These are phyloP conservation scores for Uronychia binucleata DNA, from an alignment of 73 alveolate genomes.

Conservation along the genomic window DNA sequence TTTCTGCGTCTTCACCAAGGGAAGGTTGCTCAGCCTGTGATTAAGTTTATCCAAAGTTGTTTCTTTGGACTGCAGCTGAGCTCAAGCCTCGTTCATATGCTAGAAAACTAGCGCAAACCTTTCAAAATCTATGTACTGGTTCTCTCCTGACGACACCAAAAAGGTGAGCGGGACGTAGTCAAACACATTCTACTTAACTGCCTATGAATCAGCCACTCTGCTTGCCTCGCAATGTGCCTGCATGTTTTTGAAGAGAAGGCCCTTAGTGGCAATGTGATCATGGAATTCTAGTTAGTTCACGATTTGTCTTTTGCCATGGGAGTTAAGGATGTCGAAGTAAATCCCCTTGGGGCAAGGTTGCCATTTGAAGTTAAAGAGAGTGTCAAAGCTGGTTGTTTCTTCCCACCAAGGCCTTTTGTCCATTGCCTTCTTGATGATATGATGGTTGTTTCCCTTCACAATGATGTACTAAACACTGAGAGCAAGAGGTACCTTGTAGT, in stretches of 20 bases:
- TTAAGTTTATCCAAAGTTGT: background rate
- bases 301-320: slow-evolving; percentile 62
- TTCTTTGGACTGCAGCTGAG: slow-evolving; percentile 1
- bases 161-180: slow-evolving; percentile 80
- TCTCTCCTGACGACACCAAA: slow-evolving; percentile 48
- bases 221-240: slow-evolving; percentile 75
- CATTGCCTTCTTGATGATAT: slow-evolving; percentile 50
- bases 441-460: slow-evolving; percentile 63
- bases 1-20: background rate
- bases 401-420: slow-evolving; percentile 60
- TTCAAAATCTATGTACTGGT: slow-evolving; percentile 18
- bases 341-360: slow-evolving; percentile 61
- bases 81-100: slow-evolving; percentile 23
- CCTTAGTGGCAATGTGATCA: slow-evolving; percentile 75
- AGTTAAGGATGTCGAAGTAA: slow-evolving; percentile 52
- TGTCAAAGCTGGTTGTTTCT: slow-evolving; percentile 36
- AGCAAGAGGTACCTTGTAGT: slow-evolving; percentile 23
- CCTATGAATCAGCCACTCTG: slow-evolving; percentile 25
- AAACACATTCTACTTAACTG: slow-evolving; percentile 71
- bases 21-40: background rate
- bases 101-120: slow-evolving; percentile 26
- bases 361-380: slow-evolving; percentile 76
- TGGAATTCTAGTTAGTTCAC: slow-evolving; percentile 89
- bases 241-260: slow-evolving; percentile 66
- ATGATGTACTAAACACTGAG: slow-evolving; percentile 8